These are phyloP conservation scores for Dioszegia aurantiaca DNA, from an alignment of 768 basidiomycete species.

Conservation along the genomic window DNA sequence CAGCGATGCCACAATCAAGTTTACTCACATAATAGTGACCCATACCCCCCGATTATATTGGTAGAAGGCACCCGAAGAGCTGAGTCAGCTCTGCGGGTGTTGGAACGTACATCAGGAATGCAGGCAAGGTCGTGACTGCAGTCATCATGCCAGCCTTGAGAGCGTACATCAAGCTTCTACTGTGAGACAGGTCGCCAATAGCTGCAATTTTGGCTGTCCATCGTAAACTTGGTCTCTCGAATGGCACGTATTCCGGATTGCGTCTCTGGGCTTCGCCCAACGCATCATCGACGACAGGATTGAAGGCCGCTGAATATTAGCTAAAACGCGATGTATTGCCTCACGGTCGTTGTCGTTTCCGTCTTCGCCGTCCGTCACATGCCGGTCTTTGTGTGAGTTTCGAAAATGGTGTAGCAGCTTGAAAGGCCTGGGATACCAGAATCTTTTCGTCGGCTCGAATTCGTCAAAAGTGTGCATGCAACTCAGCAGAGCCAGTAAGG, in stretches of 20 bases:
- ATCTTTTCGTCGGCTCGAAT: constrained; percentile 13
- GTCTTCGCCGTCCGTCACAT: constrained; percentile 29
- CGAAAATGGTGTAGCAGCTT: constrained; percentile 25
- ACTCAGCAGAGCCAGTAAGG: constrained; percentile 29
- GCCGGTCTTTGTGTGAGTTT: constrained; percentile 24
- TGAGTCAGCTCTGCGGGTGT: constrained; percentile 10
- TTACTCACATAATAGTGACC: constrained; percentile 40
- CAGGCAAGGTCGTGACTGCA: constrained; percentile 38
- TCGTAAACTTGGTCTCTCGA: constrained; percentile 31
- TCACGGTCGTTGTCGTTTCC: constrained; percentile 35
- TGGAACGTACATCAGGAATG: constrained; percentile 33
- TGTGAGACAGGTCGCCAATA: constrained; percentile 30
- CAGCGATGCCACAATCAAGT: constrained; percentile 2
- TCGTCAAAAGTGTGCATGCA: constrained; percentile 37
- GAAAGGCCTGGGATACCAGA: constrained; percentile 38
- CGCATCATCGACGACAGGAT: constrained; percentile 22
- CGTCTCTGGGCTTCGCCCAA: constrained; percentile 39
- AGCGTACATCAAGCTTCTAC: constrained; percentile 45
- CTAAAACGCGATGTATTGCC: background rate
- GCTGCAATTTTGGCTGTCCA: constrained; percentile 25
- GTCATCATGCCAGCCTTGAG: constrained; percentile 45
- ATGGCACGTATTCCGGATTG: constrained; percentile 47
- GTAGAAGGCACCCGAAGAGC: constrained; percentile 39
- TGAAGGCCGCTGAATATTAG: constrained; percentile 25
- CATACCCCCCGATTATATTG: constrained; percentile 46